These are phyloP conservation scores for Barbatosphaeria neglecta DNA, from an alignment of 495 filamentous ascomycete genomes.

Conservation along the genomic window DNA sequence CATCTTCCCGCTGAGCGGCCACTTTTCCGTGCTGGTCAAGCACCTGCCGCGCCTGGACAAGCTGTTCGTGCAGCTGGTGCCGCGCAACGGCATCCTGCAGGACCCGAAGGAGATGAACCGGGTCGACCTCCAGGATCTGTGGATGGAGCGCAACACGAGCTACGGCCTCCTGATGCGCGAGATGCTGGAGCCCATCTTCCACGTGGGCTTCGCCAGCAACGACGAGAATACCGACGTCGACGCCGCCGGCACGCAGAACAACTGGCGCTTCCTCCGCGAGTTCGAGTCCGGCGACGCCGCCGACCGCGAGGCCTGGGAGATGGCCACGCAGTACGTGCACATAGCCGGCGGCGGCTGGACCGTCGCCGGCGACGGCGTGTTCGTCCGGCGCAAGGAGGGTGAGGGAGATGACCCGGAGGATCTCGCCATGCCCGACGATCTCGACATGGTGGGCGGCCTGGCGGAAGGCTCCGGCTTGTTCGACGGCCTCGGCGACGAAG, in stretches of 20 bases:
- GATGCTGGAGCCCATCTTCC: slow-evolving; percentile 19
- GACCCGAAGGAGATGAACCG: slow-evolving; percentile 22
- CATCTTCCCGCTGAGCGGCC: slow-evolving; percentile 30
- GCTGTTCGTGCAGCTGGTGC: slow-evolving; percentile 33
- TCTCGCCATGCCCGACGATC: background rate
- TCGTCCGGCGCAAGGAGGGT: slow-evolving; percentile 10
- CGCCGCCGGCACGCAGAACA: slow-evolving; percentile 9
- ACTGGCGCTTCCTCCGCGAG: slow-evolving; percentile 24
- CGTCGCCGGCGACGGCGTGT: slow-evolving; percentile 26
- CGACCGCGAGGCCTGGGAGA: slow-evolving; percentile 30
- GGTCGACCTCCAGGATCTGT: slow-evolving; percentile 25
- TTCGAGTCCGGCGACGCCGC: slow-evolving; percentile 34
- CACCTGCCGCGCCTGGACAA: slow-evolving; percentile 26
- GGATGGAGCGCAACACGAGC: slow-evolving; percentile 33
- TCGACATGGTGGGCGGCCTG: too few relatives aligned
- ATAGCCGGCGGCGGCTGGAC: slow-evolving; percentile 19
- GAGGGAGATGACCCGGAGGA: background rate
- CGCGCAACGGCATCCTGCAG: slow-evolving; percentile 23
- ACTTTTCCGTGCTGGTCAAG: slow-evolving; percentile 21
- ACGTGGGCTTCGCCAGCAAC: background rate
- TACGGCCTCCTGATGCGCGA: slow-evolving; percentile 28
- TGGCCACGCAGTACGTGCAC: slow-evolving; percentile 27
- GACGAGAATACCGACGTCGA: background rate
- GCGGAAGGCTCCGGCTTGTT: background rate
- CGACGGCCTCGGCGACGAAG: too few relatives aligned